These are phyloP conservation scores for Trametes maxima DNA, from an alignment of 768 basidiomycete genomes.

Conservation along the genomic window DNA sequence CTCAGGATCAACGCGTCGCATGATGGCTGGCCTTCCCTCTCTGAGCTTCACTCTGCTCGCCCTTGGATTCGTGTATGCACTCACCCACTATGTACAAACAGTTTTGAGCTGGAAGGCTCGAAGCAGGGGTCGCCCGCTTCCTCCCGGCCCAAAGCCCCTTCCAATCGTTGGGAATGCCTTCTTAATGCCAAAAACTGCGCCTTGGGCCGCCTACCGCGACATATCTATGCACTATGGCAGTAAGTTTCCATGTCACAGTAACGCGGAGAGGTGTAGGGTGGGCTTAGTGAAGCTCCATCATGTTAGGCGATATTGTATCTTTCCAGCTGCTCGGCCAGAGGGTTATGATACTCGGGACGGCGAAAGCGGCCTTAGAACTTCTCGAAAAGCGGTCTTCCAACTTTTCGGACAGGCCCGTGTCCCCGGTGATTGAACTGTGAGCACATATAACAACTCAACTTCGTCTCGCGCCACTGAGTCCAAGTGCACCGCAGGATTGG, in stretches of 20 bases:
- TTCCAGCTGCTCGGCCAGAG: slow-evolving; percentile 24
- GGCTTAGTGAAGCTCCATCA: not conserved
- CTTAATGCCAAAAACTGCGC: slow-evolving; percentile 20
- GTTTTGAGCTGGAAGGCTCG: slow-evolving; percentile 10
- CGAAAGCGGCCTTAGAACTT: slow-evolving; percentile 39
- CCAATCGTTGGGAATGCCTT: slow-evolving; percentile 28
- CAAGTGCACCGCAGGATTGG: slow-evolving; percentile 28
- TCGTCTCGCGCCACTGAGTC: not conserved
- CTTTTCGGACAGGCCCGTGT: slow-evolving; percentile 39
- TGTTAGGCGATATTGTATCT: slow-evolving; percentile 5
- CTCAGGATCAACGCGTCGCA: not conserved
- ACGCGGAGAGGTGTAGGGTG: not conserved
- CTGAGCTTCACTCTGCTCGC: slow-evolving; percentile 1
- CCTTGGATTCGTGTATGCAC: not conserved
- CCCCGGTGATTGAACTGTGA: slow-evolving; percentile 18
- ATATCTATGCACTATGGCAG: slow-evolving; percentile 5
- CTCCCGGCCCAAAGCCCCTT: slow-evolving; percentile 27
- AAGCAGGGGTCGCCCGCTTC: slow-evolving; percentile 16
- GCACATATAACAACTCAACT: not conserved
- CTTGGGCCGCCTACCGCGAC: slow-evolving; percentile 22
- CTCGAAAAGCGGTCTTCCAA: slow-evolving; percentile 44
- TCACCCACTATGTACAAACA: not conserved
- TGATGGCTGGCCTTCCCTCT: not conserved
- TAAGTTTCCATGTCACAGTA: not conserved
- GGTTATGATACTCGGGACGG: slow-evolving; percentile 42